Evolutionary conservation across 805 yeast genomes (phyloP), one percentile per base, ranked within the genome.

Genomic region (Wickerhamiella parazyma): DNA sequence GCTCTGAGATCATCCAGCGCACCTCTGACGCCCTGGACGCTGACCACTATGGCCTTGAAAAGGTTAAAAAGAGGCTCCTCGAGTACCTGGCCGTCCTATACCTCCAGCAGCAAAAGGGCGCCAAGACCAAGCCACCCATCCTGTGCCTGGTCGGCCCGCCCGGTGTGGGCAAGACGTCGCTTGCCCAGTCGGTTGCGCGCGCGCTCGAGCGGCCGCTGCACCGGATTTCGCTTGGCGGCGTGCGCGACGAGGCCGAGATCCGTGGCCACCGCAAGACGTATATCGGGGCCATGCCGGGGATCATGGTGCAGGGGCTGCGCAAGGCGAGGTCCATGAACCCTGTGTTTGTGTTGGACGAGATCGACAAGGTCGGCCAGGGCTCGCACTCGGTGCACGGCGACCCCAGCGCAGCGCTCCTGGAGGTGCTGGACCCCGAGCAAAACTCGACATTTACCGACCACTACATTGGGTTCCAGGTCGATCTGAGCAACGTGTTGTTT

Each of bases 221-320:
- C 57, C 68, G 94, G 34, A 70, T 85, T 14, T 80, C 93, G 2
- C 69, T 85, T 2, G 95, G 95, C 21, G 95, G 95, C 33, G 73
- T 85, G 36, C 77, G 80, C 49, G 94, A 85, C 55, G 94, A 84
- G 61, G 80, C 91, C 3, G 95, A 85, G 52, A 78, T 85, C 45
- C 70, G 94, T 49, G 95, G 95, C 1, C 95, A 85, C 59, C 68
- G 95, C 59, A 70, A 95, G 55, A 85, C 95, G 0, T 85, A 85
- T 58, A 87, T 85, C 31, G 95, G 95, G 6, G 84, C 94, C 1
- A 79, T 83, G 82, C 94, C 94, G 0, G 95, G 95, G 7, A 65
- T 80, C 37, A 65, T 85, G 21, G 71, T 82, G 24, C 87, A 79
- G 61, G 83, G 87, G 0, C 61, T 85, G 33, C 70, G 93, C 38